Conservation (phyloP, 2,329 filamentous ascomycete species). For the Curvularia eragrostidis region DNA sequence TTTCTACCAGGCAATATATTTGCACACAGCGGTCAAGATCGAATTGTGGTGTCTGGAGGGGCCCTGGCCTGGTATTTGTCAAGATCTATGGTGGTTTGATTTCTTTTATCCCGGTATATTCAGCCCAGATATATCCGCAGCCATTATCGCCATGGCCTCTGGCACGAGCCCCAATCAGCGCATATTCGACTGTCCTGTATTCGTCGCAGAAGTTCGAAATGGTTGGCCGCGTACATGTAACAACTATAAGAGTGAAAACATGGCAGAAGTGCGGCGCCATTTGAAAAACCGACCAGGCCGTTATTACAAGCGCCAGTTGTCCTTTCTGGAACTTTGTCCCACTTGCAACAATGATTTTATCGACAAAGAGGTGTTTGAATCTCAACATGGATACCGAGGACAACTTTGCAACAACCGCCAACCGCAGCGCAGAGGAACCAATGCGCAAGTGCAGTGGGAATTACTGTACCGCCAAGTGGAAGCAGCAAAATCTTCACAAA, state of each 20-base stretch:
- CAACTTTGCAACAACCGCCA: slow-evolving; percentile 4
- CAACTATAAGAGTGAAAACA: not conserved
- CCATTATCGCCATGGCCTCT: not conserved
- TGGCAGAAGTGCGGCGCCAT: slow-evolving; percentile 20
- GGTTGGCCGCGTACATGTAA: not conserved
- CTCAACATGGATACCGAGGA: not conserved
- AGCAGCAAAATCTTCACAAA: not conserved
- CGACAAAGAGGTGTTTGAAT: slow-evolving; percentile 7
- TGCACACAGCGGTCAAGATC: not conserved
- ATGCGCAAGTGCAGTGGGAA: slow-evolving; percentile 1
- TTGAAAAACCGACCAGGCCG: slow-evolving; percentile 2
- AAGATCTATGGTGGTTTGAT: not conserved
- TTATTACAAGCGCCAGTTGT: slow-evolving; percentile 7
- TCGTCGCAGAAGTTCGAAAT: slow-evolving; percentile 1
- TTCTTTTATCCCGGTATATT: not conserved
- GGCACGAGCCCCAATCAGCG: not conserved
- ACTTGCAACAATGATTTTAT: slow-evolving; percentile 23
- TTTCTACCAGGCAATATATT: not conserved
- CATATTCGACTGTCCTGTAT: not conserved
- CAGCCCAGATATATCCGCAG: not conserved
- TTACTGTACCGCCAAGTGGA: not conserved
- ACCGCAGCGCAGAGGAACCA: not conserved
- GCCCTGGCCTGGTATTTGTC: not conserved
- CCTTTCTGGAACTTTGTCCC: slow-evolving; percentile 16
- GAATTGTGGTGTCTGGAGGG: not conserved